These are phyloP conservation scores for Mediolabrus comicus DNA, from an alignment of 108 stramenopile genomes.

Conservation along the genomic window DNA sequence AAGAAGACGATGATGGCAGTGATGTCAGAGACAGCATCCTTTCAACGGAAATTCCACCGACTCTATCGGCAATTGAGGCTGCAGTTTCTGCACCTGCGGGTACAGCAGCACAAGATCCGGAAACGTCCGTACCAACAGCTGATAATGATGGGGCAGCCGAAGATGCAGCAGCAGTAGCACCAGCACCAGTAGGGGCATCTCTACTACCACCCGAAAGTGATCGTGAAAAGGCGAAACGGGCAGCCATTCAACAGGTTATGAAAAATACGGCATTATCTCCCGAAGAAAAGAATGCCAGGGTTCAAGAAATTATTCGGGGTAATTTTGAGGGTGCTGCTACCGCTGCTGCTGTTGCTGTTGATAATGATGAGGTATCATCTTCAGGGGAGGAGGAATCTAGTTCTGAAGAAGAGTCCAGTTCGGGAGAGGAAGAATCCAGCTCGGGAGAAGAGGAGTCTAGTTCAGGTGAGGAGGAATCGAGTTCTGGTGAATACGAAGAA, in stretches of 20 bases:
- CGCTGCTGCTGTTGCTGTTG: neutral
- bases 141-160: neutral
- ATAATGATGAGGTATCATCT: neutral
- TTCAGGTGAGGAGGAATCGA: constrained; percentile 3
- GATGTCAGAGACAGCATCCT: too few relatives aligned
- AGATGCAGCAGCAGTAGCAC: neutral
- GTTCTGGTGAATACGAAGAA: neutral
- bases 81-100: neutral
- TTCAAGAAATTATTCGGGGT: constrained; percentile 35
- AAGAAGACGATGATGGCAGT: too few relatives aligned
- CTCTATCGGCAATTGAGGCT: neutral
- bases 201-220: neutral
- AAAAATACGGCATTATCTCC: constrained; percentile 11
- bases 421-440: neutral
- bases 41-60: neutral
- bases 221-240: constrained; percentile 5
- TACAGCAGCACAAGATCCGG: neutral
- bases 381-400: constrained; percentile 4
- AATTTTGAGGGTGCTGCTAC: neutral
- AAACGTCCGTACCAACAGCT: neutral
- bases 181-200: neutral
- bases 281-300: constrained; percentile 16
- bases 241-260: constrained; percentile 14
- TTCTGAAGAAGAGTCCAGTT: neutral
- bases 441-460: neutral